A percentile compares a stretch with the other conserved stretches of the same genome.
Conservation (phyloP, 176 grass and related monocot genomes). For the Aegilops umbellulata region DNA sequence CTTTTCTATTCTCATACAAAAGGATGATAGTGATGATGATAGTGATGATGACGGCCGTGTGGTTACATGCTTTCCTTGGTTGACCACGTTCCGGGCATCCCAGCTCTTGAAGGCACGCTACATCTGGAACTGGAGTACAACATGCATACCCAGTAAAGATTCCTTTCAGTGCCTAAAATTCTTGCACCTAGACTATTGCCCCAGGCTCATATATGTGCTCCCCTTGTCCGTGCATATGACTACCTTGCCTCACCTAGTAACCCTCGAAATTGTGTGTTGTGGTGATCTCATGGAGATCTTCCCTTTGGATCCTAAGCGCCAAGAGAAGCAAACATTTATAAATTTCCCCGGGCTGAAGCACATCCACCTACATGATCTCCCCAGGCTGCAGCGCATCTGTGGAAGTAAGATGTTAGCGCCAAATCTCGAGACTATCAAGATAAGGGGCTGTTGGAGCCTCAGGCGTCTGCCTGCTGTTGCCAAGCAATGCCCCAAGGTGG, state of each 20-base stretch:
- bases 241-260: accelerated
- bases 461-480: no score
- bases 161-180: neutral
- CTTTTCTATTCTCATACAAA: accelerated
- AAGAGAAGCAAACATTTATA: neutral
- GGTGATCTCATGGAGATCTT: neutral
- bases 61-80: accelerated
- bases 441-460: neutral
- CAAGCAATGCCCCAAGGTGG: no score
- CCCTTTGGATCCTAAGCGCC: neutral
- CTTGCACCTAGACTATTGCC: neutral
- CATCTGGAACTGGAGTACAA: neutral
- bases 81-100: conserved; percentile 8
- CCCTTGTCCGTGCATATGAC: neutral
- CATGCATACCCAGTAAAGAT: accelerated
- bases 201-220: neutral
- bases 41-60: no score
- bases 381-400: neutral
- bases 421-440: neutral
- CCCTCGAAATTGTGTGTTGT: neutral
- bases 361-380: neutral
- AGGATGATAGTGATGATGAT: no score
- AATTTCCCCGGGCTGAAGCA: neutral
- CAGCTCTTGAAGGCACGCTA: neutral
- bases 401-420: neutral